phyloP scores from a whole-genome alignment of 805 yeast genomes.

The Wickerhamiella allomyrinae region DNA sequence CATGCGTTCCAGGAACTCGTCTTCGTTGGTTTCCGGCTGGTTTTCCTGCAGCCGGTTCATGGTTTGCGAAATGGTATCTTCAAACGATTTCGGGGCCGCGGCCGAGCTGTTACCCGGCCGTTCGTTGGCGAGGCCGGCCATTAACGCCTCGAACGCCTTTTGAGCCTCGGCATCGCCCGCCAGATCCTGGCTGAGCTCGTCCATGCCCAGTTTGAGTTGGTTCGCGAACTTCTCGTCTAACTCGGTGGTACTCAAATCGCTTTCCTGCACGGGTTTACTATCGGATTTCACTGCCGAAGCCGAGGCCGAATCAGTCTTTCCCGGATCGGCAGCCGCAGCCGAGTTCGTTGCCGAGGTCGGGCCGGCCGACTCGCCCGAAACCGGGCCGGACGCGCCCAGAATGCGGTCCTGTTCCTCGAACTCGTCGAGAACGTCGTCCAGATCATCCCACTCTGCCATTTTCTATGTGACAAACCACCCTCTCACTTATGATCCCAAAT shows the following conservation, averaged over 20 bases:
- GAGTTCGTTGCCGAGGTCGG: not conserved
- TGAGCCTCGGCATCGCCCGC: conserved; percentile 40
- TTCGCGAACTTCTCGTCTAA: conserved; percentile 28
- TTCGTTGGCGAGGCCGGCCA: conserved; percentile 19
- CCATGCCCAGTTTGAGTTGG: conserved; percentile 26
- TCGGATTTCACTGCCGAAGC: not conserved
- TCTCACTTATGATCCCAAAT: too few relatives aligned
- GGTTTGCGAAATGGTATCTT: conserved; percentile 65
- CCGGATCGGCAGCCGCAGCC: not conserved
- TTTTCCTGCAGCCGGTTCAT: conserved; percentile 65
- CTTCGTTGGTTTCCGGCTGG: conserved; percentile 48
- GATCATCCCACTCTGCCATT: conserved; percentile 18
- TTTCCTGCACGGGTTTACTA: not conserved
- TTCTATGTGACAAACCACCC: not conserved
- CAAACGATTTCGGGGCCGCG: conserved; percentile 28
- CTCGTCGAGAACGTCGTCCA: conserved; percentile 62
- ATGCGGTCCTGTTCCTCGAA: conserved; percentile 48
- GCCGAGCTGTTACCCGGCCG: conserved; percentile 1
- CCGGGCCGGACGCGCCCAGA: conserved; percentile 42
- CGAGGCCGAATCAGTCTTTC: not conserved
- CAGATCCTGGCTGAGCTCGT: conserved; percentile 34
- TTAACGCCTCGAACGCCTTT: conserved; percentile 35
- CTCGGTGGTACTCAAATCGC: conserved; percentile 16
- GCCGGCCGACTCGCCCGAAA: conserved; percentile 26
- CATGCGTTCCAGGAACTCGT: conserved; percentile 46